A percentile compares a stretch with the other conserved stretches of the same genome.
These are phyloP conservation scores for Penicillium sp. DNA, from an alignment of 2,329 filamentous ascomycete genomes.

Conservation along the genomic window DNA sequence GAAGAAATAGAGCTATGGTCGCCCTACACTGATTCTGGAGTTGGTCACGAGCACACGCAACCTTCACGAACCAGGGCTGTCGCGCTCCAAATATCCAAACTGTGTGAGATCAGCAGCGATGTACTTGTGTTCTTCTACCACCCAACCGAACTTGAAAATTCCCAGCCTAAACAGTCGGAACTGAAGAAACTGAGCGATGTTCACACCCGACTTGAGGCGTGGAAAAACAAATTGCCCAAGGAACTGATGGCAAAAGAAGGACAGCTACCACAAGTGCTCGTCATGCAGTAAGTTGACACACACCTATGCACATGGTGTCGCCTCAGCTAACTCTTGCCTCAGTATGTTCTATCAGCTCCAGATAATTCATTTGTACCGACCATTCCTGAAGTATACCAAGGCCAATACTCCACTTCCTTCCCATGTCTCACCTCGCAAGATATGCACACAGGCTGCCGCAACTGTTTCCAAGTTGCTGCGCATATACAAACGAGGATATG, in stretches of 20 bases:
- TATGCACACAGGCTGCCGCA: constrained; percentile 85
- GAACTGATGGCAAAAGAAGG: constrained; percentile 90
- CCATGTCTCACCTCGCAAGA: constrained; percentile 84
- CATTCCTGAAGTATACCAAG: constrained; percentile 88
- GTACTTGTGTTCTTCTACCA: constrained; percentile 89
- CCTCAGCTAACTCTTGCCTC: constrained; percentile 20
- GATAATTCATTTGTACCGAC: constrained; percentile 92
- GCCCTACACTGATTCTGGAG: constrained; percentile 82
- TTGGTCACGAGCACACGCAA: constrained; percentile 70
- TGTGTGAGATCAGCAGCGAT: constrained; percentile 94
- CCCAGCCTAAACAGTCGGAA: constrained; percentile 73
- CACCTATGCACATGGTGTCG: background rate
- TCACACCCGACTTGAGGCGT: constrained; percentile 84
- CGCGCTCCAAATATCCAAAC: constrained; percentile 73
- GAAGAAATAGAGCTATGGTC: constrained; percentile 87
- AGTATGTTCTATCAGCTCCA: constrained; percentile 98
- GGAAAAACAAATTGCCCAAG: constrained; percentile 78
- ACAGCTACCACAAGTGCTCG: constrained; percentile 76
- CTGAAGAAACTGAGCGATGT: constrained; percentile 91
- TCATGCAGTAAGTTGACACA: constrained; percentile 72
- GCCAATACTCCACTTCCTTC: constrained; percentile 76
- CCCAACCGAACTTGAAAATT: constrained; percentile 62
- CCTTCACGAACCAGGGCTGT: constrained; percentile 80
- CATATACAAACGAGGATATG: constrained; percentile 88
- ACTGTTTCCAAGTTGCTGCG: constrained; percentile 92